These are phyloP conservation scores for Vanilla planifolia DNA, from an alignment of 106 monocot genomes.

Conservation along the genomic window DNA sequence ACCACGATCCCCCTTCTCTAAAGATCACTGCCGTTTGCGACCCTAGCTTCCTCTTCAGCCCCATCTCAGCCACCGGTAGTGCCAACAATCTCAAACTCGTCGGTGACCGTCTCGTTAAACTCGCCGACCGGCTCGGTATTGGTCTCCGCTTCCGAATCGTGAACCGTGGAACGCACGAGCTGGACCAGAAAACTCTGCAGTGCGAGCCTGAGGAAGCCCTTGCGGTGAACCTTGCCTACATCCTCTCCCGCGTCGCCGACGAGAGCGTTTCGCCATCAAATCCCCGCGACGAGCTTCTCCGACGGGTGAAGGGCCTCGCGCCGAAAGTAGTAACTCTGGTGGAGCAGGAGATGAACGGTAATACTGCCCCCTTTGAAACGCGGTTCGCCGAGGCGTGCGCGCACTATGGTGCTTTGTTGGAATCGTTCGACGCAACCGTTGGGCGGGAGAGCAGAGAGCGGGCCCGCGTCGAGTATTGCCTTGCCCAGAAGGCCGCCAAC, in stretches of 20 bases:
- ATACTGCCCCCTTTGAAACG: constrained; percentile 60
- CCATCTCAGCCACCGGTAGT: not conserved
- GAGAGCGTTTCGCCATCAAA: constrained; percentile 82
- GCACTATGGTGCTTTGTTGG: constrained; percentile 55
- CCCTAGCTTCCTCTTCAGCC: constrained; percentile 8
- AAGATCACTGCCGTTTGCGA: constrained; percentile 24
- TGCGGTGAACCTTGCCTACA: constrained; percentile 63
- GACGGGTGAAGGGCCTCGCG: constrained; percentile 38
- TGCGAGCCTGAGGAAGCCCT: constrained; percentile 65
- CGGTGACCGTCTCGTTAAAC: constrained; percentile 29
- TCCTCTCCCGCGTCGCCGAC: constrained; percentile 60
- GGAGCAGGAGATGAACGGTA: constrained; percentile 75
- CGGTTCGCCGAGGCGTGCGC: constrained; percentile 56
- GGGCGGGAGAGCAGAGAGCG: constrained; percentile 30
- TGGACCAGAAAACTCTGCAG: constrained; percentile 27
- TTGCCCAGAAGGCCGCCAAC: constrained; percentile 49
- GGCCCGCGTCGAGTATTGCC: constrained; percentile 34
- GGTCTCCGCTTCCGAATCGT: constrained; percentile 50
- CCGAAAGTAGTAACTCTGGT: constrained; percentile 47
- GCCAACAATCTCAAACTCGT: constrained; percentile 15
- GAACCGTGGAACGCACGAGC: constrained; percentile 20
- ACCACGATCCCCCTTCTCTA: not conserved
- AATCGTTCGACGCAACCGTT: constrained; percentile 44
- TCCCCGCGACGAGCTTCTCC: constrained; percentile 75
- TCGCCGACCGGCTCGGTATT: constrained; percentile 32